phyloP scores from a whole-genome alignment of 768 basidiomycete genomes.

The Pholiota molesta region DNA sequence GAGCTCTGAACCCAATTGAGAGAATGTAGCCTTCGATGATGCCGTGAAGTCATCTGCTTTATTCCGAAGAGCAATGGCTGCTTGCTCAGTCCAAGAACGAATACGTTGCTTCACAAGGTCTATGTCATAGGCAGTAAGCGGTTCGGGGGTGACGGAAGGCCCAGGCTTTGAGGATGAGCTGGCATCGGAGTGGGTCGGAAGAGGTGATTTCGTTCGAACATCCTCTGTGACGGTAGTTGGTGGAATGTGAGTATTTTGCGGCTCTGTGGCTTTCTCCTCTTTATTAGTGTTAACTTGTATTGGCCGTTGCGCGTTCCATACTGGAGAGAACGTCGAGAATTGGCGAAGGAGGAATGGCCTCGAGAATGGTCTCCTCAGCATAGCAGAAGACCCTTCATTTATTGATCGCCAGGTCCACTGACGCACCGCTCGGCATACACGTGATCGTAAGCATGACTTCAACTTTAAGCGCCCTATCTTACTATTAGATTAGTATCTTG shows the following conservation, averaged over 20 bases:
- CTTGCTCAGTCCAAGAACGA: slow-evolving; percentile 53
- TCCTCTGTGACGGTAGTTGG: not conserved
- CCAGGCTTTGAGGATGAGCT: slow-evolving; percentile 9
- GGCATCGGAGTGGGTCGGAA: slow-evolving; percentile 3
- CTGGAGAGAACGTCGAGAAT: slow-evolving; percentile 29
- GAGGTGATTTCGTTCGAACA: not conserved
- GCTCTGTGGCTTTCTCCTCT: slow-evolving; percentile 4
- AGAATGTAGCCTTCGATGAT: slow-evolving; percentile 60
- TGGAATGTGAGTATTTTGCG: not conserved
- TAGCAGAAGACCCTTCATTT: slow-evolving; percentile 16
- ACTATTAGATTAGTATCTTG: too few species aligned
- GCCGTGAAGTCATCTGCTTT: slow-evolving; percentile 62
- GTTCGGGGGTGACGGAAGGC: slow-evolving; percentile 15
- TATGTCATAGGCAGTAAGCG: slow-evolving; percentile 28
- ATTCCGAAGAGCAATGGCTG: slow-evolving; percentile 48
- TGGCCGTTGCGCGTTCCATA: slow-evolving; percentile 28
- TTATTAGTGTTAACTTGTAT: slow-evolving; percentile 4
- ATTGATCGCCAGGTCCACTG: not conserved
- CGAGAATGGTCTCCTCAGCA: slow-evolving; percentile 38
- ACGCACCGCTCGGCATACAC: not conserved
- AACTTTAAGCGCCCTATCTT: not conserved
- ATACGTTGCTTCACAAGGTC: slow-evolving; percentile 42
- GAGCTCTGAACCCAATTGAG: slow-evolving; percentile 74
- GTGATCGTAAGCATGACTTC: not conserved
- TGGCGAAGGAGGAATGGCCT: slow-evolving; percentile 30